These are phyloP conservation scores for Naganishia friedmannii DNA, from an alignment of 768 basidiomycete genomes.

Conservation along the genomic window DNA sequence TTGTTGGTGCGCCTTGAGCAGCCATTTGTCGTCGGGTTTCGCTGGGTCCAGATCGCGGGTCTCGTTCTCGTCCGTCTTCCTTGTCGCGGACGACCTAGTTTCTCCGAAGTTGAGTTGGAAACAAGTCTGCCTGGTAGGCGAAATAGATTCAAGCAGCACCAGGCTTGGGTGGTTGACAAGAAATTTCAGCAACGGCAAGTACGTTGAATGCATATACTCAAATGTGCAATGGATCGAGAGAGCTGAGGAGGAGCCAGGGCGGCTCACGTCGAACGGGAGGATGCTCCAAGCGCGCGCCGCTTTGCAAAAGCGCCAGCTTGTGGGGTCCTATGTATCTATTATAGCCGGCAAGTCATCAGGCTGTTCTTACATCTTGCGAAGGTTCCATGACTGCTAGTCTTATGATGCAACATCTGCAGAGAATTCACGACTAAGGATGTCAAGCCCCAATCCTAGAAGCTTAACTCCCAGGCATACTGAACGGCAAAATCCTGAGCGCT, in stretches of 20 bases:
- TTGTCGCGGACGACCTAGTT: conserved; percentile 9
- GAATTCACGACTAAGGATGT: too few species aligned
- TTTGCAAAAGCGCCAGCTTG: background rate
- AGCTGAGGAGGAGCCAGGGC: background rate
- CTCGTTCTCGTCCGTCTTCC: conserved; percentile 6
- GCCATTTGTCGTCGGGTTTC: conserved; percentile 12
- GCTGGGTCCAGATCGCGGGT: conserved; percentile 18
- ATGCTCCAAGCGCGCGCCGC: background rate
- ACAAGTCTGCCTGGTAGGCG: conserved; percentile 6
- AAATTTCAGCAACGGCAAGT: background rate
- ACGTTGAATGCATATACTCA: background rate
- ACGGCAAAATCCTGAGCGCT: background rate
- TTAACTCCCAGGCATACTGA: background rate
- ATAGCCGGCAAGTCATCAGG: background rate
- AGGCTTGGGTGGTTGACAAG: background rate
- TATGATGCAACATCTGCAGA: too few species aligned
- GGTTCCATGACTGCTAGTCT: too few species aligned
- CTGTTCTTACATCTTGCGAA: too few species aligned
- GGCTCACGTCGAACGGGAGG: background rate
- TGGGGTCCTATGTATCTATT: background rate
- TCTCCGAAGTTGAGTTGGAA: background rate
- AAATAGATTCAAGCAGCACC: conserved; percentile 1
- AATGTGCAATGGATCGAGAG: conserved; percentile 2
- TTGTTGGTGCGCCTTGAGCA: conserved; percentile 13
- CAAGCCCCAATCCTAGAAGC: too few species aligned